These are phyloP conservation scores for Entomortierella chlamydospora DNA, from an alignment of 192 early-diverging fungal species.

Conservation along the genomic window DNA sequence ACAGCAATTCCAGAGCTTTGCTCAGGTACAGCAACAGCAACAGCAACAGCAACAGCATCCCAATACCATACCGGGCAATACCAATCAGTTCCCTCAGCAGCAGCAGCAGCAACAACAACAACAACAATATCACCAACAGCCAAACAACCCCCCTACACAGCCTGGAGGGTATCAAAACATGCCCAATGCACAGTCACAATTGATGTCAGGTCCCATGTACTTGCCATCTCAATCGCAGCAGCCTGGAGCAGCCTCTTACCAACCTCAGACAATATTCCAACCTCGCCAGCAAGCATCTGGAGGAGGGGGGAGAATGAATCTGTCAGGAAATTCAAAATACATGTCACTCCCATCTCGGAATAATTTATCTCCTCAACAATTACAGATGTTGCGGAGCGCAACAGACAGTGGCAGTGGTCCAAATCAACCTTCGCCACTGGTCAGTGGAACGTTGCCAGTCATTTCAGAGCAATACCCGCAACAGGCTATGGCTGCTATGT, in stretches of 20 bases:
- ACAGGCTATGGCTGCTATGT: background rate
- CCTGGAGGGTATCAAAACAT: background rate
- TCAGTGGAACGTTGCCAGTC: background rate
- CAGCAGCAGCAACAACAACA: conserved; percentile 14
- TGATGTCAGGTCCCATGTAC: background rate
- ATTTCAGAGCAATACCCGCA: background rate
- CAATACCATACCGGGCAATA: background rate
- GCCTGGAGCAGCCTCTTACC: conserved; percentile 5
- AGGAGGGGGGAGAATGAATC: conserved; percentile 4
- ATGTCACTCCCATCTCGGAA: conserved; percentile 32
- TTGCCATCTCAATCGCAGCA: conserved; percentile 1
- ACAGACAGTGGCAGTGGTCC: background rate
- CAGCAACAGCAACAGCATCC: conserved; percentile 2
- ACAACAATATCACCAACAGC: conserved; percentile 14
- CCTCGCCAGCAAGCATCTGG: conserved; percentile 26
- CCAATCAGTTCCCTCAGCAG: background rate
- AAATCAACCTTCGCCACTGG: background rate
- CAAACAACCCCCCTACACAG: background rate
- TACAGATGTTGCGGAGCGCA: conserved; percentile 20
- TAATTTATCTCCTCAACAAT: conserved; percentile 17
- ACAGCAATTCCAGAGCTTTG: conserved; percentile 24
- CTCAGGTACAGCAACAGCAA: conserved; percentile 1
- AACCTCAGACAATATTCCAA: conserved; percentile 32
- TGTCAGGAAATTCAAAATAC: conserved; percentile 12
- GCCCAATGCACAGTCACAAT: background rate